phyloP scores from a whole-genome alignment of 192 early-diverging fungal species.

The Geranomyces variabilis region DNA sequence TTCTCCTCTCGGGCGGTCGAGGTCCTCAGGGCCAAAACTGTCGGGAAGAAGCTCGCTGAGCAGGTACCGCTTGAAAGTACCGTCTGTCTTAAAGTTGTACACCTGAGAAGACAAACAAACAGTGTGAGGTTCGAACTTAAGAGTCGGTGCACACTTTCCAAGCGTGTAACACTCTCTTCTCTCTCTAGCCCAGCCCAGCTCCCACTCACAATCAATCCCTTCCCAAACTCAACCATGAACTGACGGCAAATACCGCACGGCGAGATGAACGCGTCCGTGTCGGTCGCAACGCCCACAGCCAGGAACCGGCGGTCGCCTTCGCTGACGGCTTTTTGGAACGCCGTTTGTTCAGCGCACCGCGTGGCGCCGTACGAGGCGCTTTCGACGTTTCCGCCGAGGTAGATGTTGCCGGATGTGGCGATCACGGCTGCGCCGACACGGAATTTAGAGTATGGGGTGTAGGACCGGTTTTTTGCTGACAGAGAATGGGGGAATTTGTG shows the following conservation, averaged over 20 bases:
- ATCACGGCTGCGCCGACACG: slow-evolving; percentile 85
- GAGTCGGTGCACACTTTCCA: too few relatives aligned
- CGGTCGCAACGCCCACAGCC: slow-evolving; percentile 78
- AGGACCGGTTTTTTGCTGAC: slow-evolving; percentile 71
- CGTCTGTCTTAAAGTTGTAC: slow-evolving; percentile 59
- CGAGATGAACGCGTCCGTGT: slow-evolving; percentile 55
- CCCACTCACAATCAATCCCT: slow-evolving; percentile 50
- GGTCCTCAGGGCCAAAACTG: slow-evolving; percentile 73
- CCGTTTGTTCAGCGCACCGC: slow-evolving; percentile 91
- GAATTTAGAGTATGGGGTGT: slow-evolving; percentile 92
- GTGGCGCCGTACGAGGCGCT: slow-evolving; percentile 85
- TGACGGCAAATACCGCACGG: slow-evolving; percentile 76
- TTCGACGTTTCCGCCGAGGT: slow-evolving; percentile 80
- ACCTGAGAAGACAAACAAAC: slow-evolving; percentile 32
- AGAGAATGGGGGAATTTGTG: not conserved
- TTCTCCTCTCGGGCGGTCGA: slow-evolving; percentile 38
- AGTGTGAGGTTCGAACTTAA: too few relatives aligned
- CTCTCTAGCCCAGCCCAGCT: too few relatives aligned
- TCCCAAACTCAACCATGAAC: slow-evolving; percentile 84
- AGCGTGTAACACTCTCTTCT: slow-evolving; percentile 5
- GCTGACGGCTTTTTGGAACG: slow-evolving; percentile 84
- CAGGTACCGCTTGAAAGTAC: slow-evolving; percentile 50
- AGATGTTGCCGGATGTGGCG: slow-evolving; percentile 64
- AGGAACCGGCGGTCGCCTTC: slow-evolving; percentile 77
- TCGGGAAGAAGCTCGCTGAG: slow-evolving; percentile 67